Evolutionary conservation across 75 land plant species (phyloP), one percentile per base, ranked within the genome.

Genomic region (Picea sitchensis): DNA sequence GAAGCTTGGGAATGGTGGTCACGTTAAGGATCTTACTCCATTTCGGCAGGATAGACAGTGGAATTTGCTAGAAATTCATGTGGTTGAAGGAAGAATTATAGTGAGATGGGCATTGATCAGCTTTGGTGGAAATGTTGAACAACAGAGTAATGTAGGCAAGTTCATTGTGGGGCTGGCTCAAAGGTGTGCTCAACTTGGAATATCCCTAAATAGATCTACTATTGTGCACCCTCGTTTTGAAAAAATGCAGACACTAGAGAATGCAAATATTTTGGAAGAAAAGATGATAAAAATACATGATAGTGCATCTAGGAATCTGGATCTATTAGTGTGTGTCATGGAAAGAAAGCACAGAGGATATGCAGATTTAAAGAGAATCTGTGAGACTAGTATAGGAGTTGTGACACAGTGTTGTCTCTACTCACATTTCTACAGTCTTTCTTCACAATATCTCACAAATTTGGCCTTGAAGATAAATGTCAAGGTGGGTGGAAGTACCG

Each of bases 391-490:
- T 17, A 81, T 95, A 23, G 99, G 99, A 2, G 84, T 98, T 75
- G 80, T 92, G 13, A 96, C 90, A 34, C 98, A 98, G 80, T 98
- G 99, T 58, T 93, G 96, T 77, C 84, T 93, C 65, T 88, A 86
- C 57, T 41, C 82, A 3, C 88, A 93, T 61, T 80, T 93, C 12
- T 65, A 73, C 65, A 84, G 78, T 78, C 78, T 81, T 26, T 84
- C 84, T 44, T 89, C 93, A 44, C 97, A 94, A 57, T 94, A 91
- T 80, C 78, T 94, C 18, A 87, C 92, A 17, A 96, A 96, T 77
- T 72, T 96, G 36, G 91, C 98, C 38, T 82, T 96, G 67, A 96
- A 96, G 82, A 91, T 96, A 30, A 96, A 96, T 79, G 90, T 90
- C 47, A 96, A 96, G 79, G 83, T 86, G 63, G 99, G 99, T 21